A percentile compares a stretch with the other conserved stretches of the same genome.
These are phyloP conservation scores for Platanus orientalis DNA, from an alignment of 164 flowering plant species.

Conservation along the genomic window DNA sequence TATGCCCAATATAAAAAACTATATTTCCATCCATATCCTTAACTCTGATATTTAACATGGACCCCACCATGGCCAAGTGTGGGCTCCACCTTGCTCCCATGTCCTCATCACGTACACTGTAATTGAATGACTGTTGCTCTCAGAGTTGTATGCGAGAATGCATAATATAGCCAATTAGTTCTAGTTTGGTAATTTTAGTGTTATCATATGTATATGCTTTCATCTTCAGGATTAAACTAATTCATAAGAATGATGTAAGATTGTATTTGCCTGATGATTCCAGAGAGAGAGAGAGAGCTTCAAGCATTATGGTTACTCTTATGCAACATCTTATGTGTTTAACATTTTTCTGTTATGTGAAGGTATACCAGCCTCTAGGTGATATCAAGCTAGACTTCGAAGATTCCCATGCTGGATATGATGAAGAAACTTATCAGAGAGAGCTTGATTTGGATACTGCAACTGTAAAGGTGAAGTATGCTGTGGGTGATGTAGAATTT, in stretches of 20 bases:
- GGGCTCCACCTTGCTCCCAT: too few species aligned
- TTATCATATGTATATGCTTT: not conserved
- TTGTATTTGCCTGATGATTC: not conserved
- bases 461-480: constrained; percentile 52
- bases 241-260: not conserved
- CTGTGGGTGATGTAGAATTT: constrained; percentile 53
- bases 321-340: not conserved
- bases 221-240: too few species aligned
- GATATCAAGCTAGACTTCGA: constrained; percentile 81
- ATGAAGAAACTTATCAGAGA: constrained; percentile 54
- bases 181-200: not conserved
- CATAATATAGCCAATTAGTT: not conserved
- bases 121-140: too few species aligned
- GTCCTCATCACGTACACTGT: too few species aligned
- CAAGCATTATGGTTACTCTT: not conserved
- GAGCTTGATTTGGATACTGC: constrained; percentile 90
- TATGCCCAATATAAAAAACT: too few species aligned
- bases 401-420: constrained; percentile 48
- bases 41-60: too few species aligned
- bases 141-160: too few species aligned
- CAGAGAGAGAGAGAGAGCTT: not conserved
- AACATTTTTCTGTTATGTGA: constrained; percentile 24
- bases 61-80: too few species aligned
- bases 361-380: constrained; percentile 93
- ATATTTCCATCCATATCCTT: too few species aligned